Percentiles rank a stretch among this genome's conserved stretches.
Evolutionary conservation across 768 basidiomycete genomes (phyloP).

Genomic region (Pulveroboletus sp.): DNA sequence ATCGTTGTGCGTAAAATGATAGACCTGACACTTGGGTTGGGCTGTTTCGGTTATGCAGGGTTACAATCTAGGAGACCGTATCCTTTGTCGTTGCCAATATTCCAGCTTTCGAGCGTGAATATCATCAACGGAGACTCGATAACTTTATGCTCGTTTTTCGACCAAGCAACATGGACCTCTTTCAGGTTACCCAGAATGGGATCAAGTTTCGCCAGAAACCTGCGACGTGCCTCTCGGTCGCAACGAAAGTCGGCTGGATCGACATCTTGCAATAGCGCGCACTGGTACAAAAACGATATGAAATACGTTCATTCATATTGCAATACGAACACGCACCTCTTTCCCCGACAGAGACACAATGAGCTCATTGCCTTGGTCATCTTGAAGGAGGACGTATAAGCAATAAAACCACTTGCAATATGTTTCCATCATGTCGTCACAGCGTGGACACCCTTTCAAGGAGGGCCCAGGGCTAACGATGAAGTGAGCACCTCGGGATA

Average conservation of each 20-base stretch:
- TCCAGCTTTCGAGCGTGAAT: slow-evolving; percentile 33
- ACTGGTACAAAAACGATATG: slow-evolving; percentile 29
- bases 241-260: slow-evolving; percentile 40
- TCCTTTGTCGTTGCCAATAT: slow-evolving; percentile 13
- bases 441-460: slow-evolving; percentile 45
- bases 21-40: no score
- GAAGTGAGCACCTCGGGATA: not conserved
- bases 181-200: slow-evolving; percentile 47
- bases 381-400: slow-evolving; percentile 49
- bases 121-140: slow-evolving; percentile 24
- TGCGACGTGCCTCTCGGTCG: slow-evolving; percentile 35
- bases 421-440: slow-evolving; percentile 50
- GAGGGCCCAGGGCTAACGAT: slow-evolving; percentile 40
- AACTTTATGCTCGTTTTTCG: slow-evolving; percentile 15
- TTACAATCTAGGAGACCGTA: slow-evolving; percentile 25
- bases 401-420: slow-evolving; percentile 46
- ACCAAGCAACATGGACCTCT: slow-evolving; percentile 36
- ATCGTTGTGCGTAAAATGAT: no score
- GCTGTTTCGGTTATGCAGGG: not conserved
- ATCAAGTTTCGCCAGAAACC: slow-evolving; percentile 39
- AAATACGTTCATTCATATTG: not conserved
- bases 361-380: slow-evolving; percentile 42
- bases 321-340: slow-evolving; percentile 31
- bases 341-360: slow-evolving; percentile 48
- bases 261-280: slow-evolving; percentile 42